These are phyloP conservation scores for Aspergillus sp. DNA, from an alignment of 2,329 filamentous ascomycete genomes.

Conservation along the genomic window DNA sequence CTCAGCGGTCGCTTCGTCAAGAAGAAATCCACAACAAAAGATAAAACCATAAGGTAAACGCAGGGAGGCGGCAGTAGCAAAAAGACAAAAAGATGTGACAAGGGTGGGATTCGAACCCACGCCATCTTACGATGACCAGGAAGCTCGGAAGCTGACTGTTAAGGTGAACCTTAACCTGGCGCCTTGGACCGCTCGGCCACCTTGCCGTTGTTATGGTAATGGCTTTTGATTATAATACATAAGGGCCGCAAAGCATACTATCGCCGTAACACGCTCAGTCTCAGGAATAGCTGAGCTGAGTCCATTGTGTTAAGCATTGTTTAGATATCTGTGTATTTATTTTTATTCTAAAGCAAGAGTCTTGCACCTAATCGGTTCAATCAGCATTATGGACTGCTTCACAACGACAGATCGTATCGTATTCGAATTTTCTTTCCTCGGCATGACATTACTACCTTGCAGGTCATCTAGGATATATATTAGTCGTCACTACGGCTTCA, in stretches of 20 bases:
- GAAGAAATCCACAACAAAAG: background rate
- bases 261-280: too few species aligned
- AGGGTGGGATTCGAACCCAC: conserved; percentile 10
- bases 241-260: too few species aligned
- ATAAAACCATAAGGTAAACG: background rate
- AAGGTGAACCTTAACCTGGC: conserved; percentile 12
- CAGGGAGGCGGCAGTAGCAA: background rate
- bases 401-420: too few species aligned
- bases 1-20: background rate
- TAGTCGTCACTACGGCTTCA: too few species aligned
- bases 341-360: too few species aligned
- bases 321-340: too few species aligned
- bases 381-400: too few species aligned
- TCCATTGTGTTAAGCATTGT: too few species aligned
- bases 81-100: background rate
- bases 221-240: background rate
- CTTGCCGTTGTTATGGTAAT: background rate
- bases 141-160: conserved; percentile 1
- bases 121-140: conserved; percentile 8
- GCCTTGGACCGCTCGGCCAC: conserved; percentile 10
- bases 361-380: too few species aligned
- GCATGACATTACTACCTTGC: too few species aligned
- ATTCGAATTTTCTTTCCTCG: too few species aligned
- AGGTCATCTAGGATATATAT: background rate
- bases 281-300: too few species aligned